Evolutionary conservation across 2,329 filamentous ascomycete species (phyloP), one percentile per base, ranked within the genome.

Genomic region (Pseudogymnoascus sp.): DNA sequence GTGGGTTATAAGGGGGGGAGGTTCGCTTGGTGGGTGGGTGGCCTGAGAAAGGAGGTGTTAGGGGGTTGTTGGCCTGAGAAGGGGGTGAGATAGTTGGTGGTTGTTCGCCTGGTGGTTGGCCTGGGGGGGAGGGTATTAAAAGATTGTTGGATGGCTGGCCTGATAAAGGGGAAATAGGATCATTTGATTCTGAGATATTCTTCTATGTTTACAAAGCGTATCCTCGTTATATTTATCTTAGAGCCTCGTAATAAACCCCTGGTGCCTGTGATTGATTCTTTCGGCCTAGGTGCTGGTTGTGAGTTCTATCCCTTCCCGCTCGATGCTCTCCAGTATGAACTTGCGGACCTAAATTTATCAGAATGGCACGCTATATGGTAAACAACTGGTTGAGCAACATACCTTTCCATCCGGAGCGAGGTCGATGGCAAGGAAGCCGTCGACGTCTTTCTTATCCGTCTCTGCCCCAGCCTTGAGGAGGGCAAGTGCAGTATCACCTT

Each of bases 341-440:
- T 83, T 85, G 67, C 85, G 84, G 50, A 56, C 11, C 50, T 56
- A 4, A 1, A 33, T 35, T 6, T 33, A 6, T 56, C 6, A 56
- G 28, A 33, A 7, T 16, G 14, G 10, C n/a, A 56, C 3, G 14
- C 7, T 1, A 33, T 22, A 10, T 8, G 50, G 10, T 12, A 12
- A 11, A 5, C 14, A 12, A 50, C 8, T 40, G n/a, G n/a, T 14
- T 1, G 38, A 16, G 7, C 37, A 16, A 77, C 80, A 66, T 75
- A 93, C 90, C 79, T 93, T 93, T 63, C 82, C 84, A 77, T 97
- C 93, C 1, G 95, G 95, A 10, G 91, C 91, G 63, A 96, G 78
- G 66, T 96, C 89, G 64, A 98, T 81, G 6, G 95, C 85, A 62
- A 91, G 71, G 66, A 78, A 80, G 1, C 89, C 93, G 65, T 90